Percentiles rank a stretch among this genome's conserved stretches.
phyloP scores from a whole-genome alignment of 768 basidiomycete genomes.

The Rickenella mellea region DNA sequence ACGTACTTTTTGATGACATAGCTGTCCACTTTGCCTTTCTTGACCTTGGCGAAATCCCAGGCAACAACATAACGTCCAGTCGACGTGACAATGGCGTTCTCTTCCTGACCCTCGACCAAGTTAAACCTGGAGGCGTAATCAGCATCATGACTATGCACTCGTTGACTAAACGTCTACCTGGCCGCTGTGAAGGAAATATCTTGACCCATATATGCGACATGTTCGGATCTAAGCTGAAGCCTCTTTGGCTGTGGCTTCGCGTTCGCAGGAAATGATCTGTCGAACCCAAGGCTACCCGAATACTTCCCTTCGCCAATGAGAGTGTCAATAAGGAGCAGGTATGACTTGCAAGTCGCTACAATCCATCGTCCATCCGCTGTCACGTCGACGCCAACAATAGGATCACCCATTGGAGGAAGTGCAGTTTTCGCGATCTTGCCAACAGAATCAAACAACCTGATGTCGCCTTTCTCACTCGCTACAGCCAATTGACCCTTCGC shows the following conservation, averaged over 20 bases:
- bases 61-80: slow-evolving; percentile 88
- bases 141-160: slow-evolving; percentile 4
- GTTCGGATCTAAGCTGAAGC: slow-evolving; percentile 81
- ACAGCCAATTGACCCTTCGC: slow-evolving; percentile 81
- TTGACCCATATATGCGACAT: slow-evolving; percentile 89
- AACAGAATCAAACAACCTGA: slow-evolving; percentile 87
- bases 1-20: slow-evolving; percentile 86
- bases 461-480: slow-evolving; percentile 93
- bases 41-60: slow-evolving; percentile 96
- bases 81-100: slow-evolving; percentile 93
- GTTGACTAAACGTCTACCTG: slow-evolving; percentile 37
- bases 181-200: slow-evolving; percentile 87
- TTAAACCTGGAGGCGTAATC: slow-evolving; percentile 64
- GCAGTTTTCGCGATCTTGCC: slow-evolving; percentile 99
- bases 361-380: slow-evolving; percentile 91
- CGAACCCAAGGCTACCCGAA: slow-evolving; percentile 78
- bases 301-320: slow-evolving; percentile 88
- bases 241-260: slow-evolving; percentile 88
- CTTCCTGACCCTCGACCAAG: slow-evolving; percentile 75
- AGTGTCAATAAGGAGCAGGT: slow-evolving; percentile 89
- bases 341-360: slow-evolving; percentile 91
- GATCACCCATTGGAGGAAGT: slow-evolving; percentile 88
- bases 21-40: slow-evolving; percentile 81
- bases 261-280: slow-evolving; percentile 89
- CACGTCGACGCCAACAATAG: slow-evolving; percentile 90